These are phyloP conservation scores for Phytophthora cactorum DNA, from an alignment of 352 stramenopile genomes.

Conservation along the genomic window DNA sequence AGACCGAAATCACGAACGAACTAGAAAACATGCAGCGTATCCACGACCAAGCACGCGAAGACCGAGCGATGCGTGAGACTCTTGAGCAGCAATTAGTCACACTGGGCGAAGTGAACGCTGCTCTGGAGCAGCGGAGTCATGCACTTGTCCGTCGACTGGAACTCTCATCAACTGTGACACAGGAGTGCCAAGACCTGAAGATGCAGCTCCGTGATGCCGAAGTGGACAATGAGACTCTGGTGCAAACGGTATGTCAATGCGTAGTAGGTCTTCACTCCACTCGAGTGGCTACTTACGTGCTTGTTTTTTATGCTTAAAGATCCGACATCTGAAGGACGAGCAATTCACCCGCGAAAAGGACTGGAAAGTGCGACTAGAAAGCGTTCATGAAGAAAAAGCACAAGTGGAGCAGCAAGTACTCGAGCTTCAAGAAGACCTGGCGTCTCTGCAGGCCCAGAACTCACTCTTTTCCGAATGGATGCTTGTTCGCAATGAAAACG, in stretches of 20 bases:
- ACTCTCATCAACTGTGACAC: slow-evolving; percentile 45
- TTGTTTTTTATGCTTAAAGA: slow-evolving; percentile 37
- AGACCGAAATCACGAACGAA: slow-evolving; percentile 60
- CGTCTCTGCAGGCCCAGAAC: slow-evolving; percentile 66
- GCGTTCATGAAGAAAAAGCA: slow-evolving; percentile 52
- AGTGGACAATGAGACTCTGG: slow-evolving; percentile 75
- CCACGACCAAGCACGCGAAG: slow-evolving; percentile 58
- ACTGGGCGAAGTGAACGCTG: slow-evolving; percentile 77
- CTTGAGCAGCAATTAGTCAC: slow-evolving; percentile 73
- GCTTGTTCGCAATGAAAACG: slow-evolving; percentile 74
- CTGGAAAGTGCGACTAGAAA: slow-evolving; percentile 66
- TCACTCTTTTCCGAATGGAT: slow-evolving; percentile 81
- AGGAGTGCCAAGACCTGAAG: slow-evolving; percentile 73
- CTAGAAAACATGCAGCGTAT: slow-evolving; percentile 54
- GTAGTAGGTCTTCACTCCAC: not conserved
- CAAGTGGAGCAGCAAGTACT: slow-evolving; percentile 47
- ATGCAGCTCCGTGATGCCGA: slow-evolving; percentile 63
- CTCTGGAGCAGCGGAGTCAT: slow-evolving; percentile 73
- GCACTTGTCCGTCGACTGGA: slow-evolving; percentile 73
- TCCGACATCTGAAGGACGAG: slow-evolving; percentile 74
- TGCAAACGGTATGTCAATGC: slow-evolving; percentile 49
- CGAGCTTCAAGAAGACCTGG: slow-evolving; percentile 69
- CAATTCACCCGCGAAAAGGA: slow-evolving; percentile 68
- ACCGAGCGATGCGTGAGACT: slow-evolving; percentile 54
- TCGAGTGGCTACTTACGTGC: not conserved